These are phyloP conservation scores for Fraxinus quadrangulata DNA, from an alignment of 257 asterid genomes.

Conservation along the genomic window DNA sequence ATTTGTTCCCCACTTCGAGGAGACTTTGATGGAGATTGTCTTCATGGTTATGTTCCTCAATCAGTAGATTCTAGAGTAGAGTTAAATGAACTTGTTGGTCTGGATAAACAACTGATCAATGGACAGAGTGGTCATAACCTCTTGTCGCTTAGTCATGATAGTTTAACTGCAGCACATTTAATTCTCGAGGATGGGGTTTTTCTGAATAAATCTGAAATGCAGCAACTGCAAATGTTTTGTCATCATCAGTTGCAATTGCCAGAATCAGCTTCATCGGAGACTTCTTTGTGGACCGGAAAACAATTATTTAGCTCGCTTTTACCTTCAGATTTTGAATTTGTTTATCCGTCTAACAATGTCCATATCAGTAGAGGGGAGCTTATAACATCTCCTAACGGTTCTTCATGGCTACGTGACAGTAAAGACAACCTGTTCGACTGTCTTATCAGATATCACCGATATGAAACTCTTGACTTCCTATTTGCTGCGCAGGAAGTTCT, in stretches of 20 bases:
- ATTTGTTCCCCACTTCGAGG: constrained; percentile 89
- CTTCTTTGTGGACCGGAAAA: constrained; percentile 78
- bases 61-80: constrained; percentile 72
- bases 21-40: constrained; percentile 97
- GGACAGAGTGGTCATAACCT: constrained; percentile 87
- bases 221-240: constrained; percentile 87
- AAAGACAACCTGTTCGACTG: constrained; percentile 57
- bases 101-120: constrained; percentile 61
- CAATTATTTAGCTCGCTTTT: constrained; percentile 70
- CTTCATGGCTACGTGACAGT: constrained; percentile 76
- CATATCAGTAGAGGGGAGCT: constrained; percentile 67
- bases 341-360: constrained; percentile 48
- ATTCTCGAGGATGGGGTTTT: constrained; percentile 65
- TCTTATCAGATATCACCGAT: constrained; percentile 52
- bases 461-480: constrained; percentile 54
- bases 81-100: constrained; percentile 75
- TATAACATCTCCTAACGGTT: constrained; percentile 52
- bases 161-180: constrained; percentile 84
- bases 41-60: constrained; percentile 93
- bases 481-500: constrained; percentile 68
- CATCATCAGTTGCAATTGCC: constrained; percentile 45
- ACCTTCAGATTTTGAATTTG: constrained; percentile 64
- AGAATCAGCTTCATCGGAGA: constrained; percentile 34
- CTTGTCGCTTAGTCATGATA: constrained; percentile 79
- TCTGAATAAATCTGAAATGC: constrained; percentile 64